A percentile compares a stretch with the other conserved stretches of the same genome.
Evolutionary conservation across 345 rosid genomes (phyloP).

Genomic region (Brassica carinata): DNA sequence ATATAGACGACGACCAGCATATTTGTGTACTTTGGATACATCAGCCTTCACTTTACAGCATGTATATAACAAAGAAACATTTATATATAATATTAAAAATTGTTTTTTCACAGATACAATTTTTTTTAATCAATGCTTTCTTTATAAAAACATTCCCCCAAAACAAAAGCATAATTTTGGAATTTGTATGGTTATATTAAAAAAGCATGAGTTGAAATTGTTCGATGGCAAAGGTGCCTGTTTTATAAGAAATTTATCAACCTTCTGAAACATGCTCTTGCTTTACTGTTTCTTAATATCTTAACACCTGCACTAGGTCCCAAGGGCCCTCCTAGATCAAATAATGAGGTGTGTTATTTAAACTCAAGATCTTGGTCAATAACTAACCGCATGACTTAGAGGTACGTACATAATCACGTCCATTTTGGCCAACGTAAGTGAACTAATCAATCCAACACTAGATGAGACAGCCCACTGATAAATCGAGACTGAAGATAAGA

Average conservation of each 20-base stretch:
- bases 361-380: background rate
- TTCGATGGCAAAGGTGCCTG: too few relatives aligned
- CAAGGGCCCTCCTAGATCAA: background rate
- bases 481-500: background rate
- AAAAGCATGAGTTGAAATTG: background rate
- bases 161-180: background rate
- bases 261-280: background rate
- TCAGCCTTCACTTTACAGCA: slow-evolving; percentile 30
- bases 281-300: background rate
- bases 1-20: slow-evolving; percentile 37
- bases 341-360: too few relatives aligned
- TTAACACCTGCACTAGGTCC: background rate
- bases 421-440: too few relatives aligned
- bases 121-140: background rate
- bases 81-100: too few relatives aligned
- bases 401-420: too few relatives aligned
- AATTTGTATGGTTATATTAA: background rate
- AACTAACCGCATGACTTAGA: background rate
- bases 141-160: background rate
- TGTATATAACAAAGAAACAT: background rate
- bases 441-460: background rate
- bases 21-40: slow-evolving; percentile 24
- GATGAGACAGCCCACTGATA: background rate
- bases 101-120: background rate
- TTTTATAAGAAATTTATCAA: background rate